Evolutionary conservation across 768 basidiomycete species (phyloP), one percentile per base, ranked within the genome.

Genomic region (Glaciozyma antarctica): DNA sequence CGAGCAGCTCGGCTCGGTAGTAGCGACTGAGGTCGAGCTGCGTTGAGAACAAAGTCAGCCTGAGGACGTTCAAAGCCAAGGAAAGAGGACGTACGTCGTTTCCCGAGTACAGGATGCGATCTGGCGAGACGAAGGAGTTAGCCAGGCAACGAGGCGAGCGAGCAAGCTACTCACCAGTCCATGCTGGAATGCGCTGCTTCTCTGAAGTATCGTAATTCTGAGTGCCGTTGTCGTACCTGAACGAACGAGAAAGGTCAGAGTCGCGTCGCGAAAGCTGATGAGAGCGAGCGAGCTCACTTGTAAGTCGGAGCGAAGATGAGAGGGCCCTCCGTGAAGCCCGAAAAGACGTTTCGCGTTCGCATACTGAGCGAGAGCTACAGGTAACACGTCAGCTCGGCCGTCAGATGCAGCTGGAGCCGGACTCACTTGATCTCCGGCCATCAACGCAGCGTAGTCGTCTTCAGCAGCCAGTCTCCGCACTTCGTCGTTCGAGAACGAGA

Each of bases 291-390:
- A 73, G 88, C 85, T 73, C 93, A 98, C 68, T 90, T 88, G 78
- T 99, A 98, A 3, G 94, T 99, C 12, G 95, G 95, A 19, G 84
- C 80, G 78, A 99, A 99, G n/a, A 88, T 74, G 22, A 98, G 76
- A 0, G 89, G 88, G 0, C 90, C 94, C 77, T 99, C 95, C 62
- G 86, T 81, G 70, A 90, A 98, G 21, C 87, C 89, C 21, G 76
- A 74, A 72, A 98, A 99, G 3, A 85, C 90, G 13, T 81, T 81
- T n/a, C 84, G 81, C 7, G 79, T 76, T 64, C 87, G 83, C 77
- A 94, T 89, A 3, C 80, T 86, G 71, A 82, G 81, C 55, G 81
- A 82, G 6, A 99, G 79, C 90, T 94, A 68, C 7, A 43, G 15
- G 19, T 61, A 22, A 17, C 67, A 57, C 47, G 43, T 57, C 43